These are phyloP conservation scores for Alternaria sp. DNA, from an alignment of 2,329 filamentous ascomycete species.

Conservation along the genomic window DNA sequence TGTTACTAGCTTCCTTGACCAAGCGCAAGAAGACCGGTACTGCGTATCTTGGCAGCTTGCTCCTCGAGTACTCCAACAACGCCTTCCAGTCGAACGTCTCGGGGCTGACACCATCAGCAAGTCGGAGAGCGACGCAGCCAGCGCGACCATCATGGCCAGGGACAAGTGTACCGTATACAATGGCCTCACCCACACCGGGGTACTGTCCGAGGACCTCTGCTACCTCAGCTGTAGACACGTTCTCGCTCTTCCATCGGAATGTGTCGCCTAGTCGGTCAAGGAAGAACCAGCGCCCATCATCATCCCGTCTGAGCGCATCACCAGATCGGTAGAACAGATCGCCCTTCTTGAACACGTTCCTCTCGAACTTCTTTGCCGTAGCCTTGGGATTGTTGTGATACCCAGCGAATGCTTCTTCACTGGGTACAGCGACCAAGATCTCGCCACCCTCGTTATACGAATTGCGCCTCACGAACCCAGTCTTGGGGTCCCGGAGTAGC, in stretches of 20 bases:
- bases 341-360: conserved; percentile 52
- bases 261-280: conserved; percentile 55
- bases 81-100: conserved; percentile 34
- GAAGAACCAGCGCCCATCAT: conserved; percentile 55
- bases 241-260: conserved; percentile 57
- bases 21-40: conserved; percentile 75
- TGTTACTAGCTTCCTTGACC: conserved; percentile 62
- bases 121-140: conserved; percentile 61
- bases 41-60: conserved; percentile 69
- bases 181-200: conserved; percentile 52
- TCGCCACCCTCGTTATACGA: conserved; percentile 73
- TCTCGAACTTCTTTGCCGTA: conserved; percentile 62
- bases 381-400: conserved; percentile 72
- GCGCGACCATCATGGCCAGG: conserved; percentile 59
- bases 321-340: conserved; percentile 56
- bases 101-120: conserved; percentile 52
- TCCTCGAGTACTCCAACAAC: conserved; percentile 27
- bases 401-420: conserved; percentile 59
- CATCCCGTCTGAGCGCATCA: conserved; percentile 52
- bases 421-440: conserved; percentile 68
- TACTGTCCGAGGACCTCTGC: conserved; percentile 52
- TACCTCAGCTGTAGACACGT: conserved; percentile 56
- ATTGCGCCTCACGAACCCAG: conserved; percentile 68
- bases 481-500: conserved; percentile 67
- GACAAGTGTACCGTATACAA: conserved; percentile 55